Conservation (phyloP, 73 alveolate genomes). For the Tetrahymena elliotti region DNA sequence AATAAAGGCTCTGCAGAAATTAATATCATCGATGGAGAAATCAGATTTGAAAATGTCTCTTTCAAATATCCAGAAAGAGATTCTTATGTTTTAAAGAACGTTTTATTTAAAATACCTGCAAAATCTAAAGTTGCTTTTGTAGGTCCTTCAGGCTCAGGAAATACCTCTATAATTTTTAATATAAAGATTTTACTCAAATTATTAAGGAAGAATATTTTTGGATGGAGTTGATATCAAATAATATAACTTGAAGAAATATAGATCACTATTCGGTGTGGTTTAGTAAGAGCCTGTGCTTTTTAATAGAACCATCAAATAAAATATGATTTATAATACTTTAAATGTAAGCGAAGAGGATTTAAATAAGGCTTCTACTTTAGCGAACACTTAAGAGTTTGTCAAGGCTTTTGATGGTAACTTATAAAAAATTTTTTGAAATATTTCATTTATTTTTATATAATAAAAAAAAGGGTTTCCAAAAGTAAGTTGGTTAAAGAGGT, state of each 20-base stretch:
- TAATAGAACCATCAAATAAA: conserved; percentile 71
- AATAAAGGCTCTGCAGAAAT: not conserved
- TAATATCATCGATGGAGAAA: conserved; percentile 22
- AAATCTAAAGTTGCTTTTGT: conserved; percentile 46
- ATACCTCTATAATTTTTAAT: conserved; percentile 84
- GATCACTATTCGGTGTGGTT: conserved; percentile 82
- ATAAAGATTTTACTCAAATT: conserved; percentile 90
- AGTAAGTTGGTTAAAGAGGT: conserved; percentile 56
- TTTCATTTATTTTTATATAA: not conserved
- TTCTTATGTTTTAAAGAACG: not conserved
- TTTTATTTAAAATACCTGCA: not conserved
- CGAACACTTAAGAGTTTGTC: conserved; percentile 54
- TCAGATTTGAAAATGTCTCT: conserved; percentile 55
- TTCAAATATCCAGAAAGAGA: conserved; percentile 63
- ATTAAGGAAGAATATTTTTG: conserved; percentile 68
- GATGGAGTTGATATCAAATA: conserved; percentile 79
- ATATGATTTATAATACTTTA: conserved; percentile 70
- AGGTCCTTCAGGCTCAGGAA: conserved; percentile 71
- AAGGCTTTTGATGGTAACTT: conserved; percentile 14
- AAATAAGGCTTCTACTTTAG: conserved; percentile 50
- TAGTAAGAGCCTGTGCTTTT: conserved; percentile 92
- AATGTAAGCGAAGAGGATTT: conserved; percentile 53
- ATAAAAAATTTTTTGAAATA: not conserved
- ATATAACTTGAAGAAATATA: conserved; percentile 57
- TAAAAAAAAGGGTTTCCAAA: conserved; percentile 43